A percentile compares a stretch with the other conserved stretches of the same genome.
Evolutionary conservation across 257 asterid genomes (phyloP).

Genomic region (Forsythia suspensa): DNA sequence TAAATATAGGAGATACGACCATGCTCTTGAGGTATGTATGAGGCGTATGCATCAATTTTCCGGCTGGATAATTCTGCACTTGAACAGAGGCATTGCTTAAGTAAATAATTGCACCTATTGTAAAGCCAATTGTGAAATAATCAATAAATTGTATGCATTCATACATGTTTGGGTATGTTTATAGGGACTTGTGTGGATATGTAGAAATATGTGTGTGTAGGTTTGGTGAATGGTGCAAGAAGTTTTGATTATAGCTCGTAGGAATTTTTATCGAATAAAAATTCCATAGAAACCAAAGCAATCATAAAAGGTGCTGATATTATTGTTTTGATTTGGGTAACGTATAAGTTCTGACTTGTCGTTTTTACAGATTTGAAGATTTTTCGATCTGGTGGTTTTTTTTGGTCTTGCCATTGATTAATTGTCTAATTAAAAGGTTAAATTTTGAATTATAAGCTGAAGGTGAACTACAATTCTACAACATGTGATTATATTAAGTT

Average conservation of each 20-base stretch:
- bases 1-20: conserved; percentile 44
- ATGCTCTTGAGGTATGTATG: conserved; percentile 71
- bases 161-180: too few species aligned
- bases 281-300: background rate
- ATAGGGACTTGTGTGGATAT: background rate
- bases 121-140: background rate
- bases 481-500: background rate
- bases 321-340: background rate
- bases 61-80: background rate
- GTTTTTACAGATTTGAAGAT: background rate
- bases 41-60: background rate
- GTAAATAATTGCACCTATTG: background rate
- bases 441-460: background rate
- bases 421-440: background rate
- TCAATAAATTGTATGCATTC: background rate
- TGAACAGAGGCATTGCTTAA: background rate
- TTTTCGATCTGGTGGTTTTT: background rate
- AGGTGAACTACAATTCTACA: background rate
- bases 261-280: background rate
- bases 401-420: background rate
- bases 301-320: background rate
- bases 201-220: conserved; percentile 1
- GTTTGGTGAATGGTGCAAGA: too few species aligned
- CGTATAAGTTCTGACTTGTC: background rate
- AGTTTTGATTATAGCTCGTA: background rate